Conservation (phyloP, 2,329 filamentous ascomycete genomes). For the Arthrobotrys musiformis region DNA sequence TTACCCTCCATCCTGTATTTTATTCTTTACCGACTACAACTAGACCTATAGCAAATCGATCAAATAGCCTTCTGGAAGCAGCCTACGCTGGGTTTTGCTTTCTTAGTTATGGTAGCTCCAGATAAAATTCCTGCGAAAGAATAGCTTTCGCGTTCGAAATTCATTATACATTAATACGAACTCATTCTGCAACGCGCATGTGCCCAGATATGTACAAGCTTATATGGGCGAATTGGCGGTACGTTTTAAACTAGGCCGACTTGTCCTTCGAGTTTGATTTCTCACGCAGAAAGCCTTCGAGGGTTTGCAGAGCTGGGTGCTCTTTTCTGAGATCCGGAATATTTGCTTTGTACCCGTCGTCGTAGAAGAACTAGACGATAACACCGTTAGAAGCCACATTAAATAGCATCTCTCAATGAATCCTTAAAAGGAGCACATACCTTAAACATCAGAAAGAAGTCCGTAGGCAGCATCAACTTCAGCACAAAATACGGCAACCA, state of each 20-base stretch:
- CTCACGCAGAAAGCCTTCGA: constrained; percentile 63
- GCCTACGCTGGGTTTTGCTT: neutral
- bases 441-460: constrained; percentile 43
- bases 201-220: neutral
- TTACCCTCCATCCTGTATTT: neutral
- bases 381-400: neutral
- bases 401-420: no score
- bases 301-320: constrained; percentile 61
- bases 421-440: constrained; percentile 2
- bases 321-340: constrained; percentile 60
- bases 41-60: neutral
- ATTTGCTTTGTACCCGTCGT: constrained; percentile 64
- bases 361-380: constrained; percentile 61
- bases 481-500: constrained; percentile 39
- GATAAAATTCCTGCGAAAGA: no score
- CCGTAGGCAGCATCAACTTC: constrained; percentile 60
- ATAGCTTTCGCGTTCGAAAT: no score
- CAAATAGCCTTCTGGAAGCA: neutral
- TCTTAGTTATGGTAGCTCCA: neutral
- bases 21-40: neutral
- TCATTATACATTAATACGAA: neutral
- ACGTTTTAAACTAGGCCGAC: constrained; percentile 11
- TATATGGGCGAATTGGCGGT: no score
- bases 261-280: constrained; percentile 30
- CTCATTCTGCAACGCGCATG: neutral